These are phyloP conservation scores for Tricholomella constricta DNA, from an alignment of 768 basidiomycete genomes.

Conservation along the genomic window DNA sequence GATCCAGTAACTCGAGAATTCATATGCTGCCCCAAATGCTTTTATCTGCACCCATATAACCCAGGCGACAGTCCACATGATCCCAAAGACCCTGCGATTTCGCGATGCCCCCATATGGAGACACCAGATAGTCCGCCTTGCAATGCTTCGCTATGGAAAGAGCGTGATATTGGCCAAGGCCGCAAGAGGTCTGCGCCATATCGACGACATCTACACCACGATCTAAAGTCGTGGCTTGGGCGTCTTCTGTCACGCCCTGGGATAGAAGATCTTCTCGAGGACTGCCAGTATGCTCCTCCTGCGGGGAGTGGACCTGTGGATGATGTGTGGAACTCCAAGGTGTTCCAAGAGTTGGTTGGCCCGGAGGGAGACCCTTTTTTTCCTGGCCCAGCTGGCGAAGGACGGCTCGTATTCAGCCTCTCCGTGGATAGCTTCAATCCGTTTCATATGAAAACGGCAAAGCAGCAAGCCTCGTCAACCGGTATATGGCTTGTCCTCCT, in stretches of 20 bases:
- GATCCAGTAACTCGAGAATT: conserved; percentile 24
- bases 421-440: too few species aligned
- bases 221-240: conserved; percentile 25
- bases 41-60: conserved; percentile 20
- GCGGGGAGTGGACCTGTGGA: neutral
- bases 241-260: conserved; percentile 24
- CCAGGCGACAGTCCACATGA: too few species aligned
- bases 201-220: conserved; percentile 22
- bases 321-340: conserved; percentile 23
- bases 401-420: too few species aligned
- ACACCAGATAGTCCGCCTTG: conserved; percentile 17
- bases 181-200: conserved; percentile 5
- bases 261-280: conserved; percentile 26
- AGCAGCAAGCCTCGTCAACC: too few species aligned
- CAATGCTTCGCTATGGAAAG: conserved; percentile 20
- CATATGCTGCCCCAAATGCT: conserved; percentile 27
- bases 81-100: conserved; percentile 1
- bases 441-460: too few species aligned
- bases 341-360: conserved; percentile 19
- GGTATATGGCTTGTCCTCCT: too few species aligned
- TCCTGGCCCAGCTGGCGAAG: conserved; percentile 15
- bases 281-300: conserved; percentile 3
- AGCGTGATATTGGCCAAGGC: neutral
- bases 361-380: conserved; percentile 21
- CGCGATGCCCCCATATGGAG: conserved; percentile 13